phyloP scores from a whole-genome alignment of 371 early-diverging fungal species.

The Mucor plumbeus region DNA sequence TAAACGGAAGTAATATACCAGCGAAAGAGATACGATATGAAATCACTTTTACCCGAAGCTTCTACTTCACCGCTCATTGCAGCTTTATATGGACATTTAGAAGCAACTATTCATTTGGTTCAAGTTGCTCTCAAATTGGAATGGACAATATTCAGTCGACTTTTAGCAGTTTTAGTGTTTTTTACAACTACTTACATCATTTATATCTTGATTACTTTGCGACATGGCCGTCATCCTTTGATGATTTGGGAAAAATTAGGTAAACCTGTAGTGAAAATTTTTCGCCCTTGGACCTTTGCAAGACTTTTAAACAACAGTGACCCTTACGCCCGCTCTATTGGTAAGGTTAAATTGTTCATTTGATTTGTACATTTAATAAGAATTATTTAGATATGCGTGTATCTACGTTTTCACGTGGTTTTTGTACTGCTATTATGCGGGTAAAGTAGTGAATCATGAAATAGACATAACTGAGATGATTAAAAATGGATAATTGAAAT shows the following conservation, averaged over 20 bases:
- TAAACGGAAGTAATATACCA: neutral
- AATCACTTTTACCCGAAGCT: constrained; percentile 5
- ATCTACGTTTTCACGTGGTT: constrained; percentile 53
- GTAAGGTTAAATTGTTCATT: constrained; percentile 24
- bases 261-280: constrained; percentile 50
- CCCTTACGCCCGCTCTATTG: constrained; percentile 52
- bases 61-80: constrained; percentile 26
- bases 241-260: constrained; percentile 53
- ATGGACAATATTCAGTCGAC: constrained; percentile 55
- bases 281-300: constrained; percentile 52
- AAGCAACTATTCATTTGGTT: constrained; percentile 43
- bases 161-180: constrained; percentile 37
- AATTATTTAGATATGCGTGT: constrained; percentile 45
- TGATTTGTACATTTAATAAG: neutral
- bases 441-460: constrained; percentile 28
- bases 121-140: constrained; percentile 47
- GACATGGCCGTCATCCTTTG: constrained; percentile 48
- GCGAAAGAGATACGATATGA: neutral
- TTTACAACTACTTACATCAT: constrained; percentile 39
- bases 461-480: neutral
- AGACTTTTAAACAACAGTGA: constrained; percentile 39
- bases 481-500: neutral
- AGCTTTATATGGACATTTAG: constrained; percentile 44
- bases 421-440: constrained; percentile 56
- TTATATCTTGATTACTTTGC: constrained; percentile 45